Conservation (phyloP, 805 yeast species). For the Jamesozyma gamospora region DNA sequence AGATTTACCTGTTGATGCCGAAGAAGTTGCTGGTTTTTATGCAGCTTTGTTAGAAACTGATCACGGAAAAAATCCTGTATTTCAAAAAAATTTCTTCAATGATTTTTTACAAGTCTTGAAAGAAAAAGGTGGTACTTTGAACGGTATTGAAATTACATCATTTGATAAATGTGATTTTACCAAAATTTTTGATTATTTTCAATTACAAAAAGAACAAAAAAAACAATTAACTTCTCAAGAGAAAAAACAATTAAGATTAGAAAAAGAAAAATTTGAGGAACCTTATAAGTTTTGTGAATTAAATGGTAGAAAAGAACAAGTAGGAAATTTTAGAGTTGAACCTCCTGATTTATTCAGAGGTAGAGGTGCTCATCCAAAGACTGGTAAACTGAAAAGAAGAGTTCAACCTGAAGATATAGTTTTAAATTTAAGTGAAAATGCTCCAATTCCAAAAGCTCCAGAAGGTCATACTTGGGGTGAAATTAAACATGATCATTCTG, state of each 20-base stretch:
- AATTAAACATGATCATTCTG: conserved; percentile 76
- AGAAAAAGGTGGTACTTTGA: conserved; percentile 55
- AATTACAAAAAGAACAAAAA: conserved; percentile 58
- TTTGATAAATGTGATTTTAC: conserved; percentile 72
- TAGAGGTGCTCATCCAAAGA: conserved; percentile 93
- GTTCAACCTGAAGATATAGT: conserved; percentile 86
- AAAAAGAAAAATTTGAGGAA: conserved; percentile 68
- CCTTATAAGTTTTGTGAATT: conserved; percentile 68
- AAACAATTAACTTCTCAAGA: conserved; percentile 61
- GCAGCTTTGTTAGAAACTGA: conserved; percentile 84
- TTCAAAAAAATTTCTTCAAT: conserved; percentile 75
- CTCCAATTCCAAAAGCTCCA: conserved; percentile 72
- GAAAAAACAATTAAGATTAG: conserved; percentile 61
- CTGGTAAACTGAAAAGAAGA: conserved; percentile 81
- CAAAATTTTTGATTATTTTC: conserved; percentile 63
- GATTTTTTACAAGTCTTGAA: conserved; percentile 65
- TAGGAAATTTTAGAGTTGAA: conserved; percentile 88
- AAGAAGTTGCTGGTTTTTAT: conserved; percentile 92
- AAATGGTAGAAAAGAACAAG: conserved; percentile 83
- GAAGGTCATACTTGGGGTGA: conserved; percentile 88
- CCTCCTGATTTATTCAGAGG: conserved; percentile 96
- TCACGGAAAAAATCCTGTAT: conserved; percentile 78
- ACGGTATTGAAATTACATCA: conserved; percentile 37
- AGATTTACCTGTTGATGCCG: conserved; percentile 67
- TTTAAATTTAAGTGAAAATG: conserved; percentile 65